A percentile compares a stretch with the other conserved stretches of the same genome.
Conservation (phyloP, 176 grass and related monocot genomes). For the Alloteropsis semialata region DNA sequence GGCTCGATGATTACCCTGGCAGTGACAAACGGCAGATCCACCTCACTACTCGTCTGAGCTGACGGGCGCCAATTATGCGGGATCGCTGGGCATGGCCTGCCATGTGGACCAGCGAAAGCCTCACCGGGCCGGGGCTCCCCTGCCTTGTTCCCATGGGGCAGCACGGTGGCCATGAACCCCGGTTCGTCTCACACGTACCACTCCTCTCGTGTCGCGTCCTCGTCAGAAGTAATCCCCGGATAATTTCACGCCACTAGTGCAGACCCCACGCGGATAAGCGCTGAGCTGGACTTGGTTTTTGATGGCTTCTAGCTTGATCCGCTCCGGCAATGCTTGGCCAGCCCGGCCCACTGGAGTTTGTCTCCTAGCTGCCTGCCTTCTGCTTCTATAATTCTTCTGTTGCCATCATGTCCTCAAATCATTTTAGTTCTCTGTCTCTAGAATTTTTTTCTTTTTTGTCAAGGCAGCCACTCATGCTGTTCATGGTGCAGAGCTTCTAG, state of each 20-base stretch:
- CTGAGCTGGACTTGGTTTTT: conserved; percentile 38
- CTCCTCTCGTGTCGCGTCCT: not conserved
- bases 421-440: not conserved
- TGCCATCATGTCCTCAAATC: conserved; percentile 22
- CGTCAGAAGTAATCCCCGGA: conserved; percentile 15
- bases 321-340: conserved; percentile 4
- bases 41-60: not conserved
- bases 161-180: conserved; percentile 21
- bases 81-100: not conserved
- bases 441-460: too few relatives aligned
- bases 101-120: conserved; percentile 25
- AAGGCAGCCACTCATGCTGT: not conserved
- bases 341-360: not conserved
- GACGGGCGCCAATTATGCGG: conserved; percentile 28
- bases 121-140: too few relatives aligned
- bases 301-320: not conserved
- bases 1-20: not conserved
- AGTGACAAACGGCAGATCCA: not conserved
- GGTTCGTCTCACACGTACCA: conserved; percentile 9
- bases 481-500: not conserved
- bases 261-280: conserved; percentile 39
- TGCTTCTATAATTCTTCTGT: not conserved
- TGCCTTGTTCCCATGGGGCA: not conserved
- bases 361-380: conserved; percentile 17
- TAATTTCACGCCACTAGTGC: conserved; percentile 22